These are phyloP conservation scores for Talaromyces rugulosus DNA, from an alignment of 2,329 filamentous ascomycete species.

Conservation along the genomic window DNA sequence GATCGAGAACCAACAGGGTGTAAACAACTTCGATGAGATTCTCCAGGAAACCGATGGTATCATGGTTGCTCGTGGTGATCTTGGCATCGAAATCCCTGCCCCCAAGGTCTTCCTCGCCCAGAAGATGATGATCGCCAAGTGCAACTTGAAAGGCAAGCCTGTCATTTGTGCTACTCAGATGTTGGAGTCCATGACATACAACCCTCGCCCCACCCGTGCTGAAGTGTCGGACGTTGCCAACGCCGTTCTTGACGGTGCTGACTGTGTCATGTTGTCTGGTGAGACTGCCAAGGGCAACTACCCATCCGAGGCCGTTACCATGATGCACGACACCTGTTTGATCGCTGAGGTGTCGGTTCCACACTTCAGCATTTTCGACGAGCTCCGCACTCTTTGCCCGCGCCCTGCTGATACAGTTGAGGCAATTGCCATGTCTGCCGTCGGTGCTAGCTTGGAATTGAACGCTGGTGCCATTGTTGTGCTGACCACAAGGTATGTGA, in stretches of 20 bases:
- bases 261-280: constrained; percentile 99
- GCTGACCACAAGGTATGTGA: constrained; percentile 73
- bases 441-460: constrained; percentile 91
- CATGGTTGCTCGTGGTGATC: constrained; percentile 98
- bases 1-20: constrained; percentile 99
- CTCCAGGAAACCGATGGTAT: constrained; percentile 94
- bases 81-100: constrained; percentile 97
- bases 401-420: constrained; percentile 84
- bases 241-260: constrained; percentile 92
- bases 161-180: constrained; percentile 99
- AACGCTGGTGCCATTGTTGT: constrained; percentile 96
- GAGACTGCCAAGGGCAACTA: constrained; percentile 98
- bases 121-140: constrained; percentile 99
- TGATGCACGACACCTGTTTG: constrained; percentile 98
- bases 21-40: constrained; percentile 99
- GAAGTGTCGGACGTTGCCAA: constrained; percentile 99
- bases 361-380: constrained; percentile 94
- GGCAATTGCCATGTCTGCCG: constrained; percentile 95
- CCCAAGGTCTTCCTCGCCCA: constrained; percentile 98
- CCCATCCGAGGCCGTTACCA: constrained; percentile 82
- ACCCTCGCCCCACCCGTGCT: constrained; percentile 93
- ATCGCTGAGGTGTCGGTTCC: constrained; percentile 96
- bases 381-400: constrained; percentile 77
- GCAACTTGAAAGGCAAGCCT: constrained; percentile 98
- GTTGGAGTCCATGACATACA: constrained; percentile 99